These are phyloP conservation scores for Ilex paraguariensis DNA, from an alignment of 305 asterid genomes.

Conservation along the genomic window DNA sequence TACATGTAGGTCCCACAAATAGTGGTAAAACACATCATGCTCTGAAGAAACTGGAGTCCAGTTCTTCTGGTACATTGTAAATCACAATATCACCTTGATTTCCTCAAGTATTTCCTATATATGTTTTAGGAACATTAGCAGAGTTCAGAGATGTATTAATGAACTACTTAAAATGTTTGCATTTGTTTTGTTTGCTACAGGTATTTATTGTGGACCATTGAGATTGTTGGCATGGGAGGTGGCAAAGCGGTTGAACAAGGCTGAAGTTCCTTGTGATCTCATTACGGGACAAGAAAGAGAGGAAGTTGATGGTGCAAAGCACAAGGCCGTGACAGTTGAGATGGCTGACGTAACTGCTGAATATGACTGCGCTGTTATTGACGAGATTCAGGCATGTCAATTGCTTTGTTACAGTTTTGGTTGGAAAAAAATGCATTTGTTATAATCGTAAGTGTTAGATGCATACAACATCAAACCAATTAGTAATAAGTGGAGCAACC, in stretches of 20 bases:
- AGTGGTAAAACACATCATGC: conserved; percentile 95
- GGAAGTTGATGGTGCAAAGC: conserved; percentile 81
- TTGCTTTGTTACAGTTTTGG: not conserved
- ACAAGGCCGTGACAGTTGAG: conserved; percentile 87
- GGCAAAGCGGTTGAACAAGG: conserved; percentile 81
- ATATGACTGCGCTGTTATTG: conserved; percentile 85
- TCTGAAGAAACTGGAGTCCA: conserved; percentile 63
- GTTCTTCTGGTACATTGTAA: conserved; percentile 59
- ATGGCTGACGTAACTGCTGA: conserved; percentile 75
- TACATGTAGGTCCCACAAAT: conserved; percentile 97
- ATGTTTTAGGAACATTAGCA: not conserved
- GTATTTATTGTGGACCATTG: conserved; percentile 96
- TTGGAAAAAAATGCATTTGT: too few relatives aligned
- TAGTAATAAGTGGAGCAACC: too few relatives aligned
- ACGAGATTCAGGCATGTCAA: conserved; percentile 79
- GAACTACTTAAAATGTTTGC: not conserved
- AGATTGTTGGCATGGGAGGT: conserved; percentile 98
- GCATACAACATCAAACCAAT: too few relatives aligned
- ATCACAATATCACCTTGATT: conserved; percentile 6
- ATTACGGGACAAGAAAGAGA: conserved; percentile 96
- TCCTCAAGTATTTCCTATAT: not conserved
- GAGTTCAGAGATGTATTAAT: not conserved
- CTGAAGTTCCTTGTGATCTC: conserved; percentile 85
- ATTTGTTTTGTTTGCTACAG: conserved; percentile 22
- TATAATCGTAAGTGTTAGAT: too few relatives aligned